These are phyloP conservation scores for Fomitopsis serialis DNA, from an alignment of 768 basidiomycete species.

Conservation along the genomic window DNA sequence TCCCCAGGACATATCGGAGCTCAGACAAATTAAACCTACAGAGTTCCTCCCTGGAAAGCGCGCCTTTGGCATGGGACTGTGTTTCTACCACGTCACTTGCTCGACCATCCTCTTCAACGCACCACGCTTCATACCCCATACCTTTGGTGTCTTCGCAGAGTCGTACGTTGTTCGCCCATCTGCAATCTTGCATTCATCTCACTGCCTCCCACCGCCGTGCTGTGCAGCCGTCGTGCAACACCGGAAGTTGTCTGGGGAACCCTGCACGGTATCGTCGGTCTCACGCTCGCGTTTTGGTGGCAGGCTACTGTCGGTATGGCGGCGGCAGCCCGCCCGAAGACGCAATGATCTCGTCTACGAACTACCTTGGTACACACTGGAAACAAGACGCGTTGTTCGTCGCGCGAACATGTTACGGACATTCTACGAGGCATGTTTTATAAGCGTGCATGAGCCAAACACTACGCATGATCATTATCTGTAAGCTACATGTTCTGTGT, in stretches of 20 bases:
- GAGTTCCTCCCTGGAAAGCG: slow-evolving; percentile 86
- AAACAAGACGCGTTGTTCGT: no score
- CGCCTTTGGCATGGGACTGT: slow-evolving; percentile 70
- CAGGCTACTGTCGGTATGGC: slow-evolving; percentile 55
- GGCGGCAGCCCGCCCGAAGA: slow-evolving; percentile 14
- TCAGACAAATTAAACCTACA: slow-evolving; percentile 17
- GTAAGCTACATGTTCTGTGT: no score
- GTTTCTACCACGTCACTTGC: slow-evolving; percentile 67
- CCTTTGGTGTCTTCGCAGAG: slow-evolving; percentile 59
- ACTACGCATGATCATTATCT: no score
- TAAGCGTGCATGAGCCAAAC: no score
- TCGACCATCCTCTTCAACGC: slow-evolving; percentile 73
- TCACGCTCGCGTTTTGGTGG: slow-evolving; percentile 80
- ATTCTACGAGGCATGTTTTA: no score
- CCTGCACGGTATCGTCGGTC: slow-evolving; percentile 63
- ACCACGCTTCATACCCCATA: slow-evolving; percentile 74
- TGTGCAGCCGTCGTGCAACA: slow-evolving; percentile 50
- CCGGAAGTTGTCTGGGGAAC: slow-evolving; percentile 74
- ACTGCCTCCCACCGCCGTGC: background rate
- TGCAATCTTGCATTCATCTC: background rate
- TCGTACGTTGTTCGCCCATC: slow-evolving; percentile 38
- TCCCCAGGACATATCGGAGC: background rate
- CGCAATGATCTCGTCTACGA: slow-evolving; percentile 8
- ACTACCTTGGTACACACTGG: no score
- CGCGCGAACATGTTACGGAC: no score